Evolutionary conservation across 75 land plant genomes (phyloP).

Genomic region (Picea glauca): DNA sequence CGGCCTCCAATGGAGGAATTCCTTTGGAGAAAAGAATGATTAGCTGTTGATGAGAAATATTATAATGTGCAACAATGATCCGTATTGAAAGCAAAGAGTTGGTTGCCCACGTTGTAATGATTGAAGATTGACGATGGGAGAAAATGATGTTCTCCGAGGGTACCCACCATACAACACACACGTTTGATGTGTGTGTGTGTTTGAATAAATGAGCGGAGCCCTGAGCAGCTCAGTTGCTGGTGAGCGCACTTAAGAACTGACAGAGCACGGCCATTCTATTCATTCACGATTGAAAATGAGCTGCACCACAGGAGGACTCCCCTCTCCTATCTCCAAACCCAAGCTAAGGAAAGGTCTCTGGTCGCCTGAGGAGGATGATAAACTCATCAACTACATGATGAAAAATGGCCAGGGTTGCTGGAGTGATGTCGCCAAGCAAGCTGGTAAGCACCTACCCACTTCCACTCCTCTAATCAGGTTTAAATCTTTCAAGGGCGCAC

Average conservation of each 20-base stretch:
- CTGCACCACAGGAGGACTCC: not conserved
- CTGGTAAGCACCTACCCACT: not conserved
- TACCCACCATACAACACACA: not conserved
- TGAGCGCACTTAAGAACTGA: conserved; percentile 9
- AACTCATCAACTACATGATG: conserved; percentile 64
- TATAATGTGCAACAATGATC: conserved; percentile 1
- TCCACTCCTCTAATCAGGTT: too few relatives aligned
- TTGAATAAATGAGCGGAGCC: not conserved
- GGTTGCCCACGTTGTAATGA: conserved; percentile 9
- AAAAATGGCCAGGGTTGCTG: conserved; percentile 79
- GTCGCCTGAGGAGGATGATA: conserved; percentile 83
- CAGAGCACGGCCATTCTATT: not conserved
- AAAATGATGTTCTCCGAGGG: conserved; percentile 1
- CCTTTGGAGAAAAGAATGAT: not conserved
- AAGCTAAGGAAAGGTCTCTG: conserved; percentile 75
- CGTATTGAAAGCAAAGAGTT: conserved; percentile 11
- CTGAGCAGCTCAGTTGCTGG: conserved; percentile 6
- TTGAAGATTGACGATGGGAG: conserved; percentile 11
- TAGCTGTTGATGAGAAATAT: not conserved
- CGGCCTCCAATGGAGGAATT: not conserved
- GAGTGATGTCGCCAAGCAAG: conserved; percentile 61
- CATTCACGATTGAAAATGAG: not conserved
- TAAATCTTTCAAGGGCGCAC: too few relatives aligned
- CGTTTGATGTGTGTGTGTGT: not conserved
- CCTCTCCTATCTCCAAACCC: not conserved